phyloP scores from a whole-genome alignment of 805 yeast genomes.

The Candida nemodendra region DNA sequence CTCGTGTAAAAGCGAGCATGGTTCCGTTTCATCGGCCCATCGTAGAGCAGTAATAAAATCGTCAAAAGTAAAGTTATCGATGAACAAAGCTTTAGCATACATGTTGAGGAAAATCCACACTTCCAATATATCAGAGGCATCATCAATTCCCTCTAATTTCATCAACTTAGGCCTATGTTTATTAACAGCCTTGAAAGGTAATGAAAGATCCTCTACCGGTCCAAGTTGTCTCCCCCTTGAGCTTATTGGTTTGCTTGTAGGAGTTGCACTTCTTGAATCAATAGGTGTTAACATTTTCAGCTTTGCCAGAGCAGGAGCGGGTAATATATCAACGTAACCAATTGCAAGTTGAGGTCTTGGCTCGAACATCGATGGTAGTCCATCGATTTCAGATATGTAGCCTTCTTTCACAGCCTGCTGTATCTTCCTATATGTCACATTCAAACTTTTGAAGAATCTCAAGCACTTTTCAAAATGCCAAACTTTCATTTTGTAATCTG shows the following conservation, averaged over 20 bases:
- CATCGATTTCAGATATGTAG: neutral
- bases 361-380: slow-evolving; percentile 6
- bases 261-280: slow-evolving; percentile 21
- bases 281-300: slow-evolving; percentile 12
- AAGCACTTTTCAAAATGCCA: slow-evolving; percentile 61
- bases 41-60: slow-evolving; percentile 62
- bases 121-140: slow-evolving; percentile 52
- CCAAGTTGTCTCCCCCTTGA: slow-evolving; percentile 13
- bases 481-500: slow-evolving; percentile 47
- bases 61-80: slow-evolving; percentile 80
- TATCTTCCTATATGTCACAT: slow-evolving; percentile 39
- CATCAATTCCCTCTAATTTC: slow-evolving; percentile 21
- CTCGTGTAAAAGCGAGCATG: slow-evolving; percentile 59
- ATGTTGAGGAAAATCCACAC: slow-evolving; percentile 75
- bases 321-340: slow-evolving; percentile 22
- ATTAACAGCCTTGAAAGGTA: slow-evolving; percentile 28
- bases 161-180: slow-evolving; percentile 26
- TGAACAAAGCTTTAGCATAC: slow-evolving; percentile 57
- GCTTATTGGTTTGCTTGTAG: slow-evolving; percentile 8
- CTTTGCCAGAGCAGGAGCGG: slow-evolving; percentile 16
- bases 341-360: slow-evolving; percentile 5
- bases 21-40: slow-evolving; percentile 43
- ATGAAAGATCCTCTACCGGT: slow-evolving; percentile 32
- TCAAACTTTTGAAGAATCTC: slow-evolving; percentile 50
- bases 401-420: slow-evolving; percentile 28